These are phyloP conservation scores for Hypoxylon sp. DNA, from an alignment of 2,329 filamentous ascomycete genomes.

Conservation along the genomic window DNA sequence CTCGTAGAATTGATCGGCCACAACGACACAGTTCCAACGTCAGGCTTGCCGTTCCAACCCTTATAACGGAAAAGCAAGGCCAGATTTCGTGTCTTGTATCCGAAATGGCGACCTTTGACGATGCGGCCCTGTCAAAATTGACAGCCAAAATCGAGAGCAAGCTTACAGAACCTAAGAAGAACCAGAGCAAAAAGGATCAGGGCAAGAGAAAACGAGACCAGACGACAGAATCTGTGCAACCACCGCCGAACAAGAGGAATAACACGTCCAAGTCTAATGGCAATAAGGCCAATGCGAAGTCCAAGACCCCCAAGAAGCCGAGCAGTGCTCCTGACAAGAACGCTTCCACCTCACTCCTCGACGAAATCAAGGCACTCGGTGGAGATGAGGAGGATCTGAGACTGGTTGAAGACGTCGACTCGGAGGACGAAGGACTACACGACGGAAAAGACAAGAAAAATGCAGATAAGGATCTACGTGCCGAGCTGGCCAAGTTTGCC, in stretches of 20 bases:
- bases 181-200: conserved; percentile 33
- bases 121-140: conserved; percentile 59
- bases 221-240: conserved; percentile 30
- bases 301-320: conserved; percentile 17
- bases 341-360: conserved; percentile 55
- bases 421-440: conserved; percentile 55
- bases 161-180: conserved; percentile 51
- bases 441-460: conserved; percentile 46
- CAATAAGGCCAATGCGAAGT: conserved; percentile 13
- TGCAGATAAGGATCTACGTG: conserved; percentile 56
- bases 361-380: conserved; percentile 70
- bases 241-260: conserved; percentile 42
- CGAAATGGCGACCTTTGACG: conserved; percentile 54
- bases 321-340: conserved; percentile 29
- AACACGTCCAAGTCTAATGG: conserved; percentile 27
- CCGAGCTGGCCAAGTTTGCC: conserved; percentile 62
- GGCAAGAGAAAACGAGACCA: conserved; percentile 56
- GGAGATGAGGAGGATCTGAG: conserved; percentile 71
- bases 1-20: neutral
- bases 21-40: neutral
- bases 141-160: conserved; percentile 65
- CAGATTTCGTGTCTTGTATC: neutral
- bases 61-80: neutral
- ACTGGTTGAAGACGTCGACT: conserved; percentile 64
- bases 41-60: neutral